Percentiles rank a stretch among this genome's conserved stretches.
Evolutionary conservation across 306 rosid genomes (phyloP).

Genomic region (Cyamopsis tetragonoloba): DNA sequence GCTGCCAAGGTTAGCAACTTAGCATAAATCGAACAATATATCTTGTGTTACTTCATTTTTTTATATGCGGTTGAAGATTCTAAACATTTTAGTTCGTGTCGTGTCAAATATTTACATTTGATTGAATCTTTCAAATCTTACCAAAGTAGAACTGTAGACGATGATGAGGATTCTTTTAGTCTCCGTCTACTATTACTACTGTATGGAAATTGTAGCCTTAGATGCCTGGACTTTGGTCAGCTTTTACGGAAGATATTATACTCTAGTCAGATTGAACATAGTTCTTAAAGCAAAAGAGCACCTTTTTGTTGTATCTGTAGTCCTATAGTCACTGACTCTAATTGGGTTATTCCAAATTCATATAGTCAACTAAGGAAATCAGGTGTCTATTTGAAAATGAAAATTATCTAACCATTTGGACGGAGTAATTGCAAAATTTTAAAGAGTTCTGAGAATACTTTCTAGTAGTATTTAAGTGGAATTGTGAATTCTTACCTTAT

Average conservation of each 20-base stretch:
- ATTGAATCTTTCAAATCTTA: background rate
- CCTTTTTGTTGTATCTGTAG: background rate
- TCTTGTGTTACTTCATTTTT: background rate
- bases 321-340: background rate
- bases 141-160: background rate
- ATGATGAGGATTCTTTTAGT: background rate
- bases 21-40: slow-evolving; percentile 20
- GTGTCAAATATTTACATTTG: background rate
- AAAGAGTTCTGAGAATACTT: too few species aligned
- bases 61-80: background rate
- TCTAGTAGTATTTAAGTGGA: too few species aligned
- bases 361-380: background rate
- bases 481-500: too few species aligned
- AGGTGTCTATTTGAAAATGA: background rate
- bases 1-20: slow-evolving; percentile 81
- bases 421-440: too few species aligned
- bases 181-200: background rate
- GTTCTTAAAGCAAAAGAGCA: background rate
- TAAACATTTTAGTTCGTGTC: background rate
- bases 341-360: background rate
- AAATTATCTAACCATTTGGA: too few species aligned
- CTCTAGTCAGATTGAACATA: background rate
- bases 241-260: background rate
- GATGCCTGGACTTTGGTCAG: background rate
- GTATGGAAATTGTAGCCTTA: too few species aligned